A percentile compares a stretch with the other conserved stretches of the same genome.
Conservation (phyloP, 306 rosid genomes). For the Trifolium fragiferum region DNA sequence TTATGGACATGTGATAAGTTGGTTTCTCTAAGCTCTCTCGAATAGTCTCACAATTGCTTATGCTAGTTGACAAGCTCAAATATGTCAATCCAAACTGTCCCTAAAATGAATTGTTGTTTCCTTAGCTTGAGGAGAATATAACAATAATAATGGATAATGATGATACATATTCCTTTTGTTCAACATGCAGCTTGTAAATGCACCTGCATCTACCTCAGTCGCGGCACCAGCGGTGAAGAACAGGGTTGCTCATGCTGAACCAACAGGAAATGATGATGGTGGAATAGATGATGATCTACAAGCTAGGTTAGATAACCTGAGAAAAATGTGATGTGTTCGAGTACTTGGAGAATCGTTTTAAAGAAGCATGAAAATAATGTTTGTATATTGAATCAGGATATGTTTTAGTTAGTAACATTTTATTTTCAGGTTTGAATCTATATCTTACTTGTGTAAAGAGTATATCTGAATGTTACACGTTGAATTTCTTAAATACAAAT, state of each 20-base stretch:
- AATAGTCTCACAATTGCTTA: neutral
- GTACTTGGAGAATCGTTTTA: neutral
- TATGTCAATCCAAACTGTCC: neutral
- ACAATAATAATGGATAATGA: conserved; percentile 6
- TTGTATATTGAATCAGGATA: conserved; percentile 8
- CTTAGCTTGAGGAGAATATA: neutral
- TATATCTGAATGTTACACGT: conserved; percentile 13
- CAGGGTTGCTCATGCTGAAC: conserved; percentile 76
- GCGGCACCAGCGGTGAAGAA: conserved; percentile 66
- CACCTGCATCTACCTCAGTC: conserved; percentile 72
- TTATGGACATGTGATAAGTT: neutral
- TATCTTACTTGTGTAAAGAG: conserved; percentile 30
- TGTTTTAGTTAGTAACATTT: conserved; percentile 23
- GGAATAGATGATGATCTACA: conserved; percentile 85
- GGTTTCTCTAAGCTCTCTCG: neutral
- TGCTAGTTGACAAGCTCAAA: neutral
- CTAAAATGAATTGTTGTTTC: neutral
- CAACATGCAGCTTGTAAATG: conserved; percentile 66
- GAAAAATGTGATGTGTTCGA: conserved; percentile 41
- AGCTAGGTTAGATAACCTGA: conserved; percentile 52
- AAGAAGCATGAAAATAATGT: conserved; percentile 30
- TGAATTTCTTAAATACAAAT: conserved; percentile 24
- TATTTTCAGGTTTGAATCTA: conserved; percentile 11
- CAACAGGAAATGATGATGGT: conserved; percentile 65
- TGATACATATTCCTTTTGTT: conserved; percentile 21